phyloP scores from a whole-genome alignment of 2,329 filamentous ascomycete genomes.

The Beauveria sp. region DNA sequence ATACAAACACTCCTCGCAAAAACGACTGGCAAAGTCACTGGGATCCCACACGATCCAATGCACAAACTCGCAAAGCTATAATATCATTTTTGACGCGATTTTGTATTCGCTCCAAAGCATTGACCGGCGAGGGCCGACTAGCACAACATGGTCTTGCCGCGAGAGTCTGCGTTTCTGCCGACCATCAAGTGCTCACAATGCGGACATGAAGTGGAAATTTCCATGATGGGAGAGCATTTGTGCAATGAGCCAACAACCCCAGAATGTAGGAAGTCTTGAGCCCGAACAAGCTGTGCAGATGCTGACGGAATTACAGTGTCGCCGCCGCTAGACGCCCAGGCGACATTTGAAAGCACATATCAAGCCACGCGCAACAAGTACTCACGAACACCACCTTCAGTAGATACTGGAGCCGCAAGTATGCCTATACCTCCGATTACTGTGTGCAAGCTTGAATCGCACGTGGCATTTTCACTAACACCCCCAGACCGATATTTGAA shows the following conservation, averaged over 20 bases:
- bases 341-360: constrained; percentile 20
- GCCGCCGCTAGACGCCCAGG: constrained; percentile 28
- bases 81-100: not conserved
- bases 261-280: constrained; percentile 32
- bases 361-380: constrained; percentile 27
- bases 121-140: not conserved
- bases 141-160: constrained; percentile 39
- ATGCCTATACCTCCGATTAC: constrained; percentile 18
- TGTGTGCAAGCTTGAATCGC: too few relatives aligned
- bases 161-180: constrained; percentile 66
- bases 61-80: not conserved
- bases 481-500: constrained; percentile 45
- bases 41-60: not conserved
- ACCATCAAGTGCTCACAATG: constrained; percentile 85
- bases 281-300: not conserved
- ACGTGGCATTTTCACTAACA: constrained; percentile 16
- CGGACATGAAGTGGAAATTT: constrained; percentile 70
- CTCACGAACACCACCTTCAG: constrained; percentile 34
- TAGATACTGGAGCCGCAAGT: constrained; percentile 49
- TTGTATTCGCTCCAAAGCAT: not conserved
- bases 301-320: constrained; percentile 22
- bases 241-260: constrained; percentile 44
- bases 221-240: constrained; percentile 77
- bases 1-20: not conserved
- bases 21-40: not conserved